Evolutionary conservation across 2,329 filamentous ascomycete genomes (phyloP).

Genomic region (Ophiosphaerella korrae): DNA sequence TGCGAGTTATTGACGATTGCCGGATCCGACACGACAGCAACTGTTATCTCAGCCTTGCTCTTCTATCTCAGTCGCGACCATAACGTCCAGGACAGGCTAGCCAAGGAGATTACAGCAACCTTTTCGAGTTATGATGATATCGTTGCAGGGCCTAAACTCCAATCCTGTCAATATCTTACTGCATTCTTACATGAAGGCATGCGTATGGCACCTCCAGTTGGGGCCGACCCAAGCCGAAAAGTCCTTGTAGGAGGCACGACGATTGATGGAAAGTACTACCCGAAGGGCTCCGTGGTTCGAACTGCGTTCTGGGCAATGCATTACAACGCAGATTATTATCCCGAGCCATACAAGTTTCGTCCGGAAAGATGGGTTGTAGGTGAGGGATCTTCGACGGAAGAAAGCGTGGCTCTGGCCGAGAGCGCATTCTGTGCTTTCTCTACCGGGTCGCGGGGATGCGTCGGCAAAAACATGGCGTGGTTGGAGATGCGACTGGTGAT

Average conservation of each 20-base stretch:
- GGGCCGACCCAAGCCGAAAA: constrained; percentile 23
- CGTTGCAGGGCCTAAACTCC: constrained; percentile 17
- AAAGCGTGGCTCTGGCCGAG: constrained; percentile 19
- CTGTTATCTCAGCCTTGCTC: constrained; percentile 21
- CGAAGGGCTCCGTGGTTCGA: constrained; percentile 19
- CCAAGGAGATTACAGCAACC: constrained; percentile 20
- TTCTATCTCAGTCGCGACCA: constrained; percentile 28
- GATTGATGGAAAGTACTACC: constrained; percentile 24
- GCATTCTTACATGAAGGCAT: constrained; percentile 28
- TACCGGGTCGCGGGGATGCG: constrained; percentile 33
- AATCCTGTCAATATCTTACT: constrained; percentile 26
- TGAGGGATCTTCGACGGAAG: constrained; percentile 16
- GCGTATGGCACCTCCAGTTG: constrained; percentile 28
- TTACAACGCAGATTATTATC: constrained; percentile 21
- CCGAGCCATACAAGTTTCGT: constrained; percentile 27
- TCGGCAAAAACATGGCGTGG: constrained; percentile 39
- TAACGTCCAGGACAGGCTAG: constrained; percentile 18
- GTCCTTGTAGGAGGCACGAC: constrained; percentile 27
- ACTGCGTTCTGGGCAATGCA: constrained; percentile 20
- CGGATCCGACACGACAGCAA: constrained; percentile 29
- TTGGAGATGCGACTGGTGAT: constrained; percentile 33
- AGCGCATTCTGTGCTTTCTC: constrained; percentile 31
- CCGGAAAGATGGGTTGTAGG: constrained; percentile 35
- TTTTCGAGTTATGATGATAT: constrained; percentile 27
- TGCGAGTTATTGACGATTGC: constrained; percentile 28